Base-by-base conservation (phyloP, 257 asterid genomes). In the Schizonepeta tenuifolia region DNA sequence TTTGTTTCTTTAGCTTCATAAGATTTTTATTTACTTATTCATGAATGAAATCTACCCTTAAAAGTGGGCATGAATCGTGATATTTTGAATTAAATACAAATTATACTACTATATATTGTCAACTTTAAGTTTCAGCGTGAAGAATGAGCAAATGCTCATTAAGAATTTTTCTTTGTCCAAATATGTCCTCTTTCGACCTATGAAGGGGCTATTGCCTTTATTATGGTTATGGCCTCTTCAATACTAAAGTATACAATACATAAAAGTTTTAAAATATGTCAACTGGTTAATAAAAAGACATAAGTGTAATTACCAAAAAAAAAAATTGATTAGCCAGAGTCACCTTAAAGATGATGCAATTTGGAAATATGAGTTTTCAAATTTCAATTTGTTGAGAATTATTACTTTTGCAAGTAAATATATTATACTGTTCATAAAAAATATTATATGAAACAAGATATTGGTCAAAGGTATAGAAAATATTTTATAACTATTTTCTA, bases 151-250 rank as follows among this genome's bases (percentile, higher is more conserved):
- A 18, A 53, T 36, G 9, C 28, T 9, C 6, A 6, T 21, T 14
- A 22, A 50, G 9, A 35, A 49, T 22, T 50, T 9, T 50, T 36
- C 12, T 38, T 49, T 15, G 54, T n/a, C 5, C 36, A 60, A 72
- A 36, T 11, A 18, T 56, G 71, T 3, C 68, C 43, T 68, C 43
- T 24, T 24, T 66, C 54, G 54, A 49, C 41, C 55, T 14, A 9
- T 67, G 54, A 67, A 65, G 2, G 41, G 60, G 78, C 50, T 54
- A 18, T 54, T 26, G 11, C 5, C 57, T 24, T 24, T 24, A 2
- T 51, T 7, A 43, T 43, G 14, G 9, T 35, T 35, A 5, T 35
- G 41, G 43, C 36, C n/a, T 57, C 40, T 47, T 33, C 36, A 47
- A 20, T 12, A 7, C 31, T 1, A 58, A 59, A 71, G 33, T 41